Conservation (phyloP, 495 filamentous ascomycete genomes). For the Rostrohypoxylon terebratum region DNA sequence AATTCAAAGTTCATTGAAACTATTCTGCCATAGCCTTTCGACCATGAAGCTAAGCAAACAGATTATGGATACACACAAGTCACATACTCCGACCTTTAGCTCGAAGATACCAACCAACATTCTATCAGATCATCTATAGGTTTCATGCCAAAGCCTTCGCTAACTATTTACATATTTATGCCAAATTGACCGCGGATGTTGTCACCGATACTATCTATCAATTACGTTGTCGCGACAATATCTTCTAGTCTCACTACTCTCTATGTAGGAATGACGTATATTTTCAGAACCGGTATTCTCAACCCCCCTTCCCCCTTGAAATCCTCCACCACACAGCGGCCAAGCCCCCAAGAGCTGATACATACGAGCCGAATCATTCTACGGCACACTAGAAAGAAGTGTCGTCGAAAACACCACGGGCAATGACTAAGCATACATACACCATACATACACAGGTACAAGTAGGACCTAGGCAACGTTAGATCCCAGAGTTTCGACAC, state of each 20-base stretch:
- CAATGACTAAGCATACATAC: not conserved
- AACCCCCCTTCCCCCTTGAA: too few species aligned
- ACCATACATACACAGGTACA: not conserved
- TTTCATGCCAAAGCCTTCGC: too few species aligned
- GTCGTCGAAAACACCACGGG: not conserved
- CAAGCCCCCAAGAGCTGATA: not conserved
- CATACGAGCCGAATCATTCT: not conserved
- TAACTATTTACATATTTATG: too few species aligned
- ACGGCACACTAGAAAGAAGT: not conserved
- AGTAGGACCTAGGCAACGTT: not conserved
- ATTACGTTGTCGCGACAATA: not conserved
- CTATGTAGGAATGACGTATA: not conserved
- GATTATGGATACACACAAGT: not conserved
- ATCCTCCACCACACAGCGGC: too few species aligned
- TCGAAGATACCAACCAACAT: not conserved
- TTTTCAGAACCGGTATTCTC: not conserved
- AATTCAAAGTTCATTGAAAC: not conserved
- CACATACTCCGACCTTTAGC: not conserved
- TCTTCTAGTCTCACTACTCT: not conserved
- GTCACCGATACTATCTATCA: not conserved
- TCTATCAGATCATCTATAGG: not conserved
- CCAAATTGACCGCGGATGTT: too few species aligned
- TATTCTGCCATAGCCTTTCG: not conserved
- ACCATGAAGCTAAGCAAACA: not conserved
- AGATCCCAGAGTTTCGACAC: not conserved